Evolutionary conservation across 345 rosid species (phyloP).

Genomic region (Bruguiera parviflora): DNA sequence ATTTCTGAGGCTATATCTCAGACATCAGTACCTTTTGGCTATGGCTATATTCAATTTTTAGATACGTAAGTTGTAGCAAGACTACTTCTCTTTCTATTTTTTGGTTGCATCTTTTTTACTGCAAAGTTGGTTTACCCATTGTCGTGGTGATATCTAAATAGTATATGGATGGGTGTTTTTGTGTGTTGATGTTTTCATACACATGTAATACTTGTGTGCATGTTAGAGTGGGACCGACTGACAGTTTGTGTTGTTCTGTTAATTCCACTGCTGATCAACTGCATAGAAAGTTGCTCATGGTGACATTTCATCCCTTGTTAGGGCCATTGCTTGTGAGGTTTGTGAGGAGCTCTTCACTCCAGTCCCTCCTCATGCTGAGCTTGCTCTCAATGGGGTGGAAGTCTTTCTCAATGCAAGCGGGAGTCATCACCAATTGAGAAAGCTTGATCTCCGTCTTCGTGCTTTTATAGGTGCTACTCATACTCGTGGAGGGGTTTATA

Average conservation of each 20-base stretch:
- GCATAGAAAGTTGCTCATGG: neutral
- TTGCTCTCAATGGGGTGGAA: conserved; percentile 91
- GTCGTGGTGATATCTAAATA: neutral
- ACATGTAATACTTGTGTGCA: neutral
- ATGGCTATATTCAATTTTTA: conserved; percentile 73
- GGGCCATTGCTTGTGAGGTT: conserved; percentile 93
- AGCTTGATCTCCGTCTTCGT: conserved; percentile 69
- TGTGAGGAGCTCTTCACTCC: conserved; percentile 91
- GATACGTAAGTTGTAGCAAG: conserved; percentile 59
- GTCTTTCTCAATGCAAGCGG: conserved; percentile 98
- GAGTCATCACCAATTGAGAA: conserved; percentile 85
- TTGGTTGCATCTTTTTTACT: neutral
- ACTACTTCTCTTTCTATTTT: neutral
- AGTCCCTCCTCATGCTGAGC: conserved; percentile 88
- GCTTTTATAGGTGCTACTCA: conserved; percentile 81
- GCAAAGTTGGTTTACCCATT: neutral
- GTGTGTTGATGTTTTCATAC: neutral
- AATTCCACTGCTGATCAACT: neutral
- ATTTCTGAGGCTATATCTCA: conserved; percentile 71
- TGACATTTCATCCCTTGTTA: conserved; percentile 16
- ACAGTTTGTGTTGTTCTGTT: neutral
- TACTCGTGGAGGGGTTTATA: conserved; percentile 85
- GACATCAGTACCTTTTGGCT: conserved; percentile 79
- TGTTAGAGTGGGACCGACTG: neutral
- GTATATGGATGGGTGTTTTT: neutral